Conservation (phyloP, 129 eudicot genomes). For the Flaveria brownii region DNA sequence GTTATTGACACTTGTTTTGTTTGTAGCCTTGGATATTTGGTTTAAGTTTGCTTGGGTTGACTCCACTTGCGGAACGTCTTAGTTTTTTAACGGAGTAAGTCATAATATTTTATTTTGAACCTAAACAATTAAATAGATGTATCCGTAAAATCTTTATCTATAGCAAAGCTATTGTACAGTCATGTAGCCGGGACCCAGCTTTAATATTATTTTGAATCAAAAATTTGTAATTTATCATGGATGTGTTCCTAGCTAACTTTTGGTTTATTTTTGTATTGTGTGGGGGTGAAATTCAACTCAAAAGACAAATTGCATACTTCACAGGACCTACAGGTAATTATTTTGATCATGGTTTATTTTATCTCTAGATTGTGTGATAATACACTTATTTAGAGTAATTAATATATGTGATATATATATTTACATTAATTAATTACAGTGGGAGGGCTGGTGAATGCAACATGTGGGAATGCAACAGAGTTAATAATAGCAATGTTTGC, state of each 20-base stretch:
- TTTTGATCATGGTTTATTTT: too few species aligned
- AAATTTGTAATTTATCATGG: not conserved
- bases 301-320: slow-evolving; percentile 80
- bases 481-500: slow-evolving; percentile 90
- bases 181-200: too few species aligned
- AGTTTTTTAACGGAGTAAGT: slow-evolving; percentile 92
- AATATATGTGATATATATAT: not conserved
- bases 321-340: slow-evolving; percentile 92
- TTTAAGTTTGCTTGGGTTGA: slow-evolving; percentile 76
- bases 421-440: slow-evolving; percentile 37
- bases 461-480: slow-evolving; percentile 98
- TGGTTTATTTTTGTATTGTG: slow-evolving; percentile 6
- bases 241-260: slow-evolving; percentile 30
- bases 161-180: too few species aligned
- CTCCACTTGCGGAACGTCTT: slow-evolving; percentile 86
- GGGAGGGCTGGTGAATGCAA: slow-evolving; percentile 94
- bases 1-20: too few species aligned
- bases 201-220: not conserved
- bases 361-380: too few species aligned
- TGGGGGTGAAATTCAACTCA: slow-evolving; percentile 15
- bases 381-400: not conserved
- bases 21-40: slow-evolving; percentile 86
- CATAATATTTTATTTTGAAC: not conserved
- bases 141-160: too few species aligned
- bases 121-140: too few species aligned